Evolutionary conservation across 345 rosid species (phyloP).

Genomic region (Anastatica hierochuntica): DNA sequence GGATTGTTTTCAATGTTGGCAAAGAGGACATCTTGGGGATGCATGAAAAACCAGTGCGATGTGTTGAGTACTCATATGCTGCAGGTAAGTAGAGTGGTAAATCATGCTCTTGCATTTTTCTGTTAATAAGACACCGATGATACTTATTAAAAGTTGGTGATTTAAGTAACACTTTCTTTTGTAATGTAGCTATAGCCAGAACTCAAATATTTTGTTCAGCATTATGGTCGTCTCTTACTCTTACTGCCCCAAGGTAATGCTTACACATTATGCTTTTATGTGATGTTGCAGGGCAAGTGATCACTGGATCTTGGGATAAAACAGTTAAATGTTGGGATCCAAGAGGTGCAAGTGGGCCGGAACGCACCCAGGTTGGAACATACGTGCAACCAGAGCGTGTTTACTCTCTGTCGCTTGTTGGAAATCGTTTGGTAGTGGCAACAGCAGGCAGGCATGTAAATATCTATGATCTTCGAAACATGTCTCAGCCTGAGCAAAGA

Average conservation of each 20-base stretch:
- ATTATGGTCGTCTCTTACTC: conserved; percentile 3
- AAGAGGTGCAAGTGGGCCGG: conserved; percentile 96
- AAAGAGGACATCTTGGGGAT: conserved; percentile 85
- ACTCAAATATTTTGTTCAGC: neutral
- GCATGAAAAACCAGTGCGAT: conserved; percentile 88
- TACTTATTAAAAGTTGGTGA: too few species aligned
- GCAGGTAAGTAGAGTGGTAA: conserved; percentile 47
- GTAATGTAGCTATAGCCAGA: neutral
- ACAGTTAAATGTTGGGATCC: conserved; percentile 99
- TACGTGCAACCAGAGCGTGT: conserved; percentile 94
- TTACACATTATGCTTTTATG: conserved; percentile 1
- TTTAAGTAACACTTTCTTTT: too few species aligned
- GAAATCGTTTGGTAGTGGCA: conserved; percentile 88
- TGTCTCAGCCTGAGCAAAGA: conserved; percentile 98
- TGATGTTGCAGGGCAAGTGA: conserved; percentile 66
- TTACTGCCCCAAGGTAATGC: too few species aligned
- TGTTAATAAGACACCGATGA: neutral
- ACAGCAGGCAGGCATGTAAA: conserved; percentile 98
- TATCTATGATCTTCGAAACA: conserved; percentile 86
- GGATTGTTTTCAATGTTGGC: conserved; percentile 70
- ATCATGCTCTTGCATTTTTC: neutral
- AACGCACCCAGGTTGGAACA: conserved; percentile 84
- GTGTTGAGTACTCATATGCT: conserved; percentile 93
- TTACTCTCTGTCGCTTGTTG: conserved; percentile 90
- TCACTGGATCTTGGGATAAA: conserved; percentile 98